Conservation (phyloP, 2,329 filamentous ascomycete genomes). For the Clonostachys sp. region DNA sequence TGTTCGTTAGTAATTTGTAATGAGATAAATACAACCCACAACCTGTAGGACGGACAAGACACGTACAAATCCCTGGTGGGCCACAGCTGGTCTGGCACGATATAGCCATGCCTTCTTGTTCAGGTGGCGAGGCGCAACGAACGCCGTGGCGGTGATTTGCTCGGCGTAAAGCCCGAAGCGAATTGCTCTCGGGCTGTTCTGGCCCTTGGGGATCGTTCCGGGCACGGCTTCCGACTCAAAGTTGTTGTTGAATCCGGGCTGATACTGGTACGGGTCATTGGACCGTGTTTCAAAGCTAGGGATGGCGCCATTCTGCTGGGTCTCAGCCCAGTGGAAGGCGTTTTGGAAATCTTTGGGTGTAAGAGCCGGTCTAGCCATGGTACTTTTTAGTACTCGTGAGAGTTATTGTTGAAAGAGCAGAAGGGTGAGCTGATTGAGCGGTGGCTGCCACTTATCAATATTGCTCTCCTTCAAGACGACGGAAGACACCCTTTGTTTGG, state of each 20-base stretch:
- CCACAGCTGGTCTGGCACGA: constrained; percentile 22
- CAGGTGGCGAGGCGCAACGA: constrained; percentile 19
- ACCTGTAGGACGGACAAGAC: not conserved
- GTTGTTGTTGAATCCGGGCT: constrained; percentile 50
- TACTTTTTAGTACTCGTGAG: no score
- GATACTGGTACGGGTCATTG: constrained; percentile 39
- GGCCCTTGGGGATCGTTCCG: constrained; percentile 34
- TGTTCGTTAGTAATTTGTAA: no score
- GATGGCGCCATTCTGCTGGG: no score
- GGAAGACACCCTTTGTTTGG: no score
- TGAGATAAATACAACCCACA: no score
- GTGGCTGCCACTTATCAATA: no score
- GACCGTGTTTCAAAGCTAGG: not conserved
- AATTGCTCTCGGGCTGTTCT: constrained; percentile 38
- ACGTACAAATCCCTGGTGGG: constrained; percentile 10
- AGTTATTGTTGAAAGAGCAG: no score
- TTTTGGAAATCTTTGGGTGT: no score
- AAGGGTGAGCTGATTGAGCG: no score
- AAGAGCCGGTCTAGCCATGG: no score
- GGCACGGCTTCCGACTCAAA: constrained; percentile 40
- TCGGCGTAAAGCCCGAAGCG: constrained; percentile 36
- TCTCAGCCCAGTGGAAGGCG: no score
- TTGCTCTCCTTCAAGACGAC: no score
- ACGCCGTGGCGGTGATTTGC: constrained; percentile 38
- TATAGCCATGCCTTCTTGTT: constrained; percentile 26